A percentile compares a stretch with the other conserved stretches of the same genome.
Evolutionary conservation across 306 rosid genomes (phyloP).

Genomic region (Boehmeria nivea): DNA sequence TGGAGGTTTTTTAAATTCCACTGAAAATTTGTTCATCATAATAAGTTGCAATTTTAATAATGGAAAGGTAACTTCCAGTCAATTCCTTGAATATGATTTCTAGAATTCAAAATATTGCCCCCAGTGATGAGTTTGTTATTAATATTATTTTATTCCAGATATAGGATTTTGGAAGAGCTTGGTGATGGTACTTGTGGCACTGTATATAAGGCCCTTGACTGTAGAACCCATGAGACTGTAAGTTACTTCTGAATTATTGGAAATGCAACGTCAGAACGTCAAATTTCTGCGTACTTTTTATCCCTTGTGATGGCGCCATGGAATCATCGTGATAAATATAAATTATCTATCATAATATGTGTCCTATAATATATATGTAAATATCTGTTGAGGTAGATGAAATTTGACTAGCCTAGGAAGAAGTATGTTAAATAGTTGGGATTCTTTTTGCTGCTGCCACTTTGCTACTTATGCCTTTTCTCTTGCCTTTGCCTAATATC

Average conservation of each 20-base stretch:
- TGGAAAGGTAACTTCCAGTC: conserved; percentile 63
- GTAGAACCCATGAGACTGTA: conserved; percentile 66
- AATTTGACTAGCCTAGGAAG: too few species aligned
- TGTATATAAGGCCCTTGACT: conserved; percentile 75
- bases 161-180: conserved; percentile 73
- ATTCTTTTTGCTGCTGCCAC: too few species aligned
- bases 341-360: too few species aligned
- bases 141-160: conserved; percentile 27
- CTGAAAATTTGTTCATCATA: conserved; percentile 39
- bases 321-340: too few species aligned
- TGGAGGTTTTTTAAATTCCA: conserved; percentile 55
- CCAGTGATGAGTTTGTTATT: neutral
- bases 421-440: too few species aligned
- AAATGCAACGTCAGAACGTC: neutral
- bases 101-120: conserved; percentile 4
- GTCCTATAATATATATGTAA: too few species aligned
- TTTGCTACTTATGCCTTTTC: too few species aligned
- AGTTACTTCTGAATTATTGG: conserved; percentile 19
- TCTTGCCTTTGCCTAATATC: too few species aligned
- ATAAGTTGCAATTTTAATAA: conserved; percentile 36
- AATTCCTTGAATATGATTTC: conserved; percentile 10
- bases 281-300: neutral
- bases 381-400: too few species aligned
- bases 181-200: conserved; percentile 91
- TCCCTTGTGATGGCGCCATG: too few species aligned